Conservation (phyloP, 2,329 filamentous ascomycete species). For the Alternaria dauci region DNA sequence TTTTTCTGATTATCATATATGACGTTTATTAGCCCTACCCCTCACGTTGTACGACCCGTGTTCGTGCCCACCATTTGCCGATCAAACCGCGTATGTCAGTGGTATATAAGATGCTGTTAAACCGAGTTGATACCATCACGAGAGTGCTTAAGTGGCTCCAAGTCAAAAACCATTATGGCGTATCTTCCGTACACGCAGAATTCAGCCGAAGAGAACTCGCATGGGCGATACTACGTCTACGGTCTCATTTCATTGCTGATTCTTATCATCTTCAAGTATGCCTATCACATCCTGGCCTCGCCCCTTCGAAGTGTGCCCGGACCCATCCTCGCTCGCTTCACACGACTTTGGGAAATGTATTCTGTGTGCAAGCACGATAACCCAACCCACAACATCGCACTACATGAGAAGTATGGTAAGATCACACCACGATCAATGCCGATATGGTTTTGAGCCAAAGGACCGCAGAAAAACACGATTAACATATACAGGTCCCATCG, state of each 20-base stretch:
- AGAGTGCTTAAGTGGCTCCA: not conserved
- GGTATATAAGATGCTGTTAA: not conserved
- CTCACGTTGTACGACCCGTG: not conserved
- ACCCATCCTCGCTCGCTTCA: slow-evolving; percentile 56
- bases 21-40: no score
- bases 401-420: not conserved
- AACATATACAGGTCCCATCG: not conserved
- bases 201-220: not conserved
- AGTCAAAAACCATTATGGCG: not conserved
- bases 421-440: not conserved
- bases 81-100: not conserved
- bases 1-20: not conserved
- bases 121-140: not conserved
- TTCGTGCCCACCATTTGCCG: no score
- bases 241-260: not conserved
- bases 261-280: not conserved
- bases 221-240: not conserved
- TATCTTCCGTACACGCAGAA: not conserved
- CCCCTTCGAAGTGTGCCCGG: slow-evolving; percentile 56
- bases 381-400: not conserved
- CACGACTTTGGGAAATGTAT: slow-evolving; percentile 55
- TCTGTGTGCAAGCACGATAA: slow-evolving; percentile 31
- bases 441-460: not conserved
- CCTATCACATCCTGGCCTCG: not conserved
- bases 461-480: not conserved